Conservation (phyloP, 768 basidiomycete species). For the Mycena filopes region DNA sequence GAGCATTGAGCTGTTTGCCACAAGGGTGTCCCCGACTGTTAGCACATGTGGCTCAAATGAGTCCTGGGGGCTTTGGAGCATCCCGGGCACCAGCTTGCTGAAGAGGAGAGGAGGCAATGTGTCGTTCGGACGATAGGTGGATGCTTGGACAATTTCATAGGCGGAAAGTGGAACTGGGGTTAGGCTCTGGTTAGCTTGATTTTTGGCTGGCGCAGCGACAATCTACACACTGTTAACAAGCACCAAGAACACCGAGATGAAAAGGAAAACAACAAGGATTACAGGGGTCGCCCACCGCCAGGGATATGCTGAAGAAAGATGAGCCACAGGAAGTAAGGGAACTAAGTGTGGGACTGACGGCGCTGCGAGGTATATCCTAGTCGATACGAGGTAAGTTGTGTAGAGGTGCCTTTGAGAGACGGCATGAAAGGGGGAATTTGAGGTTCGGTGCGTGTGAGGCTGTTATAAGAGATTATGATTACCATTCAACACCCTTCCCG, state of each 20-base stretch:
- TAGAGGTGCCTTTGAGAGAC: not conserved
- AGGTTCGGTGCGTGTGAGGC: no score
- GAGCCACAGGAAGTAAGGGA: no score
- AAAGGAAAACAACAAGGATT: not conserved
- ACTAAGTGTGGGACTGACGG: not conserved
- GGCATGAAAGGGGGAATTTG: no score
- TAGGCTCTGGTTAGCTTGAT: no score
- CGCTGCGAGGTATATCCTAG: conserved; percentile 7
- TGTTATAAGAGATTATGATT: no score
- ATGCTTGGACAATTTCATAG: not conserved
- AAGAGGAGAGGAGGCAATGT: not conserved
- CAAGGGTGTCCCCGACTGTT: not conserved
- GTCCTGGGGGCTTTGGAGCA: not conserved
- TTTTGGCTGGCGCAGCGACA: no score
- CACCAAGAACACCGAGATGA: not conserved
- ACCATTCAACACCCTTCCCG: no score
- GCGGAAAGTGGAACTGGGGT: not conserved
- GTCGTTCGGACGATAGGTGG: not conserved
- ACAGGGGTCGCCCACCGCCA: conserved; percentile 20
- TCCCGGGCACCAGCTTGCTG: not conserved
- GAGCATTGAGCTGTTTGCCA: not conserved
- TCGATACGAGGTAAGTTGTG: not conserved
- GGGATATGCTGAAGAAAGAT: conserved; percentile 22
- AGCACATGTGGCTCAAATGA: not conserved
- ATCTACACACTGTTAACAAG: conserved; percentile 9